Evolutionary conservation across 2,329 filamentous ascomycete genomes (phyloP).

Genomic region (Colletotrichum paranaense): DNA sequence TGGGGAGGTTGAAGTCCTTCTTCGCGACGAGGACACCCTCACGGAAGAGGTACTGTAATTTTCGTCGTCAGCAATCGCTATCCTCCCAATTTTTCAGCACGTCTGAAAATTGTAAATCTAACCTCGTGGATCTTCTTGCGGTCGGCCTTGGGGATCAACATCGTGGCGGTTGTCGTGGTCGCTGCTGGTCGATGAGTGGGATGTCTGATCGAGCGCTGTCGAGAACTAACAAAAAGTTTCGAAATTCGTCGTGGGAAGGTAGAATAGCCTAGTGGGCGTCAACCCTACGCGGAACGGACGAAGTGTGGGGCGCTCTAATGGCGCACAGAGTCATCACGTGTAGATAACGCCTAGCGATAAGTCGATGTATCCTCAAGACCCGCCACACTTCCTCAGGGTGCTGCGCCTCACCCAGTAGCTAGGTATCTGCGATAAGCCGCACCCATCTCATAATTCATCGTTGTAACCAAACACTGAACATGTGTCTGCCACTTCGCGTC

Average conservation of each 20-base stretch:
- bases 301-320: neutral
- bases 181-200: constrained; percentile 59
- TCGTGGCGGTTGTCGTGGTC: constrained; percentile 69
- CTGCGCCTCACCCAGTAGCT: neutral
- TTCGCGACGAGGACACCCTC: constrained; percentile 94
- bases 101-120: constrained; percentile 28
- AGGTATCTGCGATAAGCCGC: neutral
- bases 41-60: constrained; percentile 88
- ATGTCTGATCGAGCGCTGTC: constrained; percentile 55
- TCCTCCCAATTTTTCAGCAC: constrained; percentile 12
- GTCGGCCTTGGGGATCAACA: constrained; percentile 99
- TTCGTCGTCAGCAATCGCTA: constrained; percentile 37
- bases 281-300: constrained; percentile 49
- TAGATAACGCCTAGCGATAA: neutral
- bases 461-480: neutral
- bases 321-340: neutral
- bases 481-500: neutral
- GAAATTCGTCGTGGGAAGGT: constrained; percentile 44
- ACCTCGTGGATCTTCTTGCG: constrained; percentile 99
- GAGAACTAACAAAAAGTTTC: constrained; percentile 42
- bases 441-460: neutral
- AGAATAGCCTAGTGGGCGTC: constrained; percentile 49
- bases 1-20: constrained; percentile 99
- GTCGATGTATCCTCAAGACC: neutral
- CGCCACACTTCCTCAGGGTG: neutral